Evolutionary conservation across 2,329 filamentous ascomycete species (phyloP), one percentile per base, ranked within the genome.

Genomic region (Fusarium armeniacum): DNA sequence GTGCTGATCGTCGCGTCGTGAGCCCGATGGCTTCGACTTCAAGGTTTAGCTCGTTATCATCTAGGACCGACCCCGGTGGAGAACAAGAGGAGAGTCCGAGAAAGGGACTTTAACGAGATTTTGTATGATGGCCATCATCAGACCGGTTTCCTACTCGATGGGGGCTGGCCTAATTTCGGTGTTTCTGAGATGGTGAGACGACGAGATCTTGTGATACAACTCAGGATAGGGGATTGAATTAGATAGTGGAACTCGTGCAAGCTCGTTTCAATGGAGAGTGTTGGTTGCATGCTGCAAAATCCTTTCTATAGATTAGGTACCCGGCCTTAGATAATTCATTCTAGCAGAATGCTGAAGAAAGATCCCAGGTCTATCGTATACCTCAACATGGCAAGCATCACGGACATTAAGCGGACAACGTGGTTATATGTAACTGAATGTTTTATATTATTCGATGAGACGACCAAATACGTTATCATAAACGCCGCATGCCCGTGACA

Each of bases 1-100:
- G 46, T 41, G 22, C 32, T 8, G 38, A 28, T 22, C 56, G 35
- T 18, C 55, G 22, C n/a, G 36, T 51, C 15, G 57, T 51, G 26
- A 68, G 59, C 28, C 68, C 68, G n/a, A 26, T 58, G 16, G 54
- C 54, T 45, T 46, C 61, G 16, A 52, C 44, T 45, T 65, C 59
- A 28, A 50, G 56, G 15, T 71, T 67, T 9, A 62, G 61, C 22
- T 50, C 50, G 2, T 7, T 58, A 20, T 54, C 70, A 8, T 67
- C 60, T n/a, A 53, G 50, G 49, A 26, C 28, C 2, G 36, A 46
- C 11, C 33, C 28, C 13, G 57, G 51, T n/a, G 51, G 41, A 26
- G 59, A 52, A 24, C 47, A 28, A 30, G 55, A 50, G 24, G 58
- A 40, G 26, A 49, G 22, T 5, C 46, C 49, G 6, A 35, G 36